Evolutionary conservation across 768 basidiomycete genomes (phyloP).

Genomic region (Rhizopogon sp.): DNA sequence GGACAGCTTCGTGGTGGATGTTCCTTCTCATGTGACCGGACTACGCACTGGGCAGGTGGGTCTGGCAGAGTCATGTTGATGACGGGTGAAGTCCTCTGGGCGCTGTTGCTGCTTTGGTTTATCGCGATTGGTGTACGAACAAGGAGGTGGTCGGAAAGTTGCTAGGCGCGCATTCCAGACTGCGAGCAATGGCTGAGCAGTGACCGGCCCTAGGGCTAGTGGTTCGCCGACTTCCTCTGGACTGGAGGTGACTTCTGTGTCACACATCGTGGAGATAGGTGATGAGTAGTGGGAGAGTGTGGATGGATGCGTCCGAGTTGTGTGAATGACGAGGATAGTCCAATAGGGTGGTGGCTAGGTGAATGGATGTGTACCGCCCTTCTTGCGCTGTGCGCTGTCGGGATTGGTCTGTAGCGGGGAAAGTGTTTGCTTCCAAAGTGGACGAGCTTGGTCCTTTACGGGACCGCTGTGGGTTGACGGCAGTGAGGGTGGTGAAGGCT

Average conservation of each 20-base stretch:
- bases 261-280: conserved; percentile 8
- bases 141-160: conserved; percentile 23
- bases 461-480: conserved; percentile 15
- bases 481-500: conserved; percentile 22
- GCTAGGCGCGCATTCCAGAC: conserved; percentile 12
- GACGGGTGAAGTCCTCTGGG: conserved; percentile 8
- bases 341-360: conserved; percentile 32
- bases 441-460: conserved; percentile 12
- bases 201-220: background rate
- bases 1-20: conserved; percentile 20
- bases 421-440: conserved; percentile 39
- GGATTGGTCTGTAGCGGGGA: conserved; percentile 32
- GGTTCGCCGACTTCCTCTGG: background rate
- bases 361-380: conserved; percentile 26
- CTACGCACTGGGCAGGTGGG: conserved; percentile 17
- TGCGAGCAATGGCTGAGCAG: conserved; percentile 26
- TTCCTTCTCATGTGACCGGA: conserved; percentile 6
- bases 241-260: background rate
- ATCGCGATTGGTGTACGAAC: conserved; percentile 28
- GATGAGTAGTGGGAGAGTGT: conserved; percentile 14
- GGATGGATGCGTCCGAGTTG: conserved; percentile 26
- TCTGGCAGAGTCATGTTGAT: conserved; percentile 4
- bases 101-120: conserved; percentile 10
- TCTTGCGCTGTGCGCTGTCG: conserved; percentile 17
- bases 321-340: conserved; percentile 25